Evolutionary conservation across 164 flowering plant genomes (phyloP).

Genomic region (Chimonanthus praecox): DNA sequence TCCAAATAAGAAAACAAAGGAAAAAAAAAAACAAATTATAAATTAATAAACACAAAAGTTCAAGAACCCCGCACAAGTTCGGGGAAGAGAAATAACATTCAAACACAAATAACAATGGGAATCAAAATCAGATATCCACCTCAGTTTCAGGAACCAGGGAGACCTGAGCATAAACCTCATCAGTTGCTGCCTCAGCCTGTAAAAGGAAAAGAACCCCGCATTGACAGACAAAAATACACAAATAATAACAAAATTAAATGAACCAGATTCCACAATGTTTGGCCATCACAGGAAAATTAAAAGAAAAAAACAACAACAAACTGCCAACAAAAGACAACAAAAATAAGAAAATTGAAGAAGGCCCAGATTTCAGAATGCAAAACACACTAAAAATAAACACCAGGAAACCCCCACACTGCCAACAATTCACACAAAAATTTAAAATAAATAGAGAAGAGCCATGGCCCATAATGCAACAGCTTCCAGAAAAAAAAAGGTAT

Average conservation of each 20-base stretch:
- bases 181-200: conserved; percentile 75
- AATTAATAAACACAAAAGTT: neutral
- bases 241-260: neutral
- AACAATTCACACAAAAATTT: neutral
- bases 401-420: neutral
- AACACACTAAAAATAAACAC: neutral
- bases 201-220: conserved; percentile 4
- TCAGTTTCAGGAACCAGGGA: conserved; percentile 65
- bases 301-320: no score
- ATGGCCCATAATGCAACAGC: neutral
- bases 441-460: neutral
- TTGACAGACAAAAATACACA: neutral
- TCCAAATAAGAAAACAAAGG: neutral
- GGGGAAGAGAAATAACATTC: neutral
- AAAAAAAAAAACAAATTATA: neutral
- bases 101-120: neutral
- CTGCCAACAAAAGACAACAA: no score
- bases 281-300: no score
- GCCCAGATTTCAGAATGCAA: no score
- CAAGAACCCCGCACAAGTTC: neutral
- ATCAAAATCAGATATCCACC: conserved; percentile 34
- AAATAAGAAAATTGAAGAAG: no score
- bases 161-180: conserved; percentile 89
- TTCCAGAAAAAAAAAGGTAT: neutral
- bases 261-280: no score